Evolutionary conservation across 768 basidiomycete genomes (phyloP).

Genomic region (Boletus eberwhitei): DNA sequence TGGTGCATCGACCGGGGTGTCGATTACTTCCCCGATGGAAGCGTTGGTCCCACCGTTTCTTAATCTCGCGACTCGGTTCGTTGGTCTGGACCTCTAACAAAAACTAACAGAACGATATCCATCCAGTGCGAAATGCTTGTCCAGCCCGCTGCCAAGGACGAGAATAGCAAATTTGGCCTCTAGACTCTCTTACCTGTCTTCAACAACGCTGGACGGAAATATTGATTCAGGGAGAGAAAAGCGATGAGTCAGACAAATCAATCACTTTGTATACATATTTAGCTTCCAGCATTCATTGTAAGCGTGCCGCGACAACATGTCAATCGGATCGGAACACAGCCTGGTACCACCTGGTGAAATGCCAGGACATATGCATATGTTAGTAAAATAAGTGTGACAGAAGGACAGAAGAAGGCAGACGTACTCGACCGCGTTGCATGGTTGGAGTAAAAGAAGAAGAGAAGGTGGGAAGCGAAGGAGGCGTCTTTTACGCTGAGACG

Average conservation of each 20-base stretch:
- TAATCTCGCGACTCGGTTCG: not conserved
- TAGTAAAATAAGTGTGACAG: not conserved
- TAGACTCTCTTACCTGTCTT: not conserved
- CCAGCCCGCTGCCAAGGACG: not conserved
- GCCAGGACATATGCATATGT: not conserved
- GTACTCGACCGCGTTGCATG: not conserved
- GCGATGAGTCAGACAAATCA: not conserved
- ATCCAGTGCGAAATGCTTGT: not conserved
- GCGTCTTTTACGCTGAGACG: slow-evolving; percentile 15
- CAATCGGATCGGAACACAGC: not conserved
- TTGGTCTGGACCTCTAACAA: not conserved
- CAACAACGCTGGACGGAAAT: not conserved
- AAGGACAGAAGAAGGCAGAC: not conserved
- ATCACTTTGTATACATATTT: not conserved
- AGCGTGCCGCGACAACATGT: not conserved
- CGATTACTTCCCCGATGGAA: not conserved
- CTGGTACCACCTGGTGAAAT: not conserved
- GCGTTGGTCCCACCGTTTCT: not conserved
- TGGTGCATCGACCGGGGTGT: not conserved
- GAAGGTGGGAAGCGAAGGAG: not conserved
- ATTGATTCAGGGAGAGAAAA: not conserved
- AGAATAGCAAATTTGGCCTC: no score
- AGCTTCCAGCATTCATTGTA: not conserved
- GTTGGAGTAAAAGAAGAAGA: not conserved
- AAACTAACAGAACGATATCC: not conserved